Percentiles rank a stretch among this genome's conserved stretches.
phyloP scores from a whole-genome alignment of 2,329 filamentous ascomycete genomes.

The Alternaria viburni region DNA sequence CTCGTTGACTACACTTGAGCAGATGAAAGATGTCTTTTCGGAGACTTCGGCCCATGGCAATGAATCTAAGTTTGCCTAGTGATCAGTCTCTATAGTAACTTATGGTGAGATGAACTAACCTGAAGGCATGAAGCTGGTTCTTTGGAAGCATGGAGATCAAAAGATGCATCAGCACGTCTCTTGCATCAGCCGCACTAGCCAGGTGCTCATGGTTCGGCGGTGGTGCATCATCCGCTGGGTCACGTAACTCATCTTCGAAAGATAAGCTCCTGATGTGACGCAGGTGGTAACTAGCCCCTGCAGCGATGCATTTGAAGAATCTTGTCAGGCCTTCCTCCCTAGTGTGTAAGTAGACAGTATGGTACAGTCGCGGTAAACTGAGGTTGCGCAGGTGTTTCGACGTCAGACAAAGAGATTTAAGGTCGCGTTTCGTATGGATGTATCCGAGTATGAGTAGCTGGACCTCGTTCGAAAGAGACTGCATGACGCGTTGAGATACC shows the following conservation, averaged over 20 bases:
- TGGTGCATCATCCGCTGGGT: not conserved
- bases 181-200: not conserved
- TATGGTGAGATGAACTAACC: not conserved
- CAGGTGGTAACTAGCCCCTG: not conserved
- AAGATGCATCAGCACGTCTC: not conserved
- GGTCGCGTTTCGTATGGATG: not conserved
- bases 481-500: not conserved
- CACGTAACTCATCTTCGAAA: not conserved
- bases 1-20: not conserved
- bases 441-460: not conserved
- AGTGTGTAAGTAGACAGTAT: not conserved
- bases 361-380: not conserved
- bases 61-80: not conserved
- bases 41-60: not conserved
- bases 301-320: not conserved
- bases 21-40: not conserved
- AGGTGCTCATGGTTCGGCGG: not conserved
- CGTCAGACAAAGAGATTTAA: slow-evolving; percentile 5
- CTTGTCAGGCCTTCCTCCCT: not conserved
- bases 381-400: not conserved
- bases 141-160: not conserved
- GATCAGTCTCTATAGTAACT: not conserved
- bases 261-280: not conserved
- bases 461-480: not conserved
- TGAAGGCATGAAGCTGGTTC: not conserved